Base-by-base conservation (phyloP, 108 stramenopile genomes). In the Phaeodactylum tricornutum region DNA sequence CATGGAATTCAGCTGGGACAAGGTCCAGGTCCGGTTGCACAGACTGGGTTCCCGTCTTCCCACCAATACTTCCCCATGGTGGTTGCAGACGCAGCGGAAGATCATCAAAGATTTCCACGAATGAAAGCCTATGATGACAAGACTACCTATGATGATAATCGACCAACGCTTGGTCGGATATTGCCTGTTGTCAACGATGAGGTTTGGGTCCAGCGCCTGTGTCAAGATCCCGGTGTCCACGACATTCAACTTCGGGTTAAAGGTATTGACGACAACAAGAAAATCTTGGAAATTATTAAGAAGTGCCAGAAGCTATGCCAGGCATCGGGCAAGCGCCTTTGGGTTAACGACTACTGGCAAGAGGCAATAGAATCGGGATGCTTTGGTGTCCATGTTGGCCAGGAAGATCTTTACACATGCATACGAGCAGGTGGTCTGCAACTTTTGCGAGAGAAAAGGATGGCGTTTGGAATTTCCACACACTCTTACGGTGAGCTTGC, bases 301-400 rank as follows among this genome's bases (percentile, higher is more conserved):
- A 17, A 47, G 19, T 74, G 73, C 23, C 75, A 80, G 57, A 38
- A 50, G 9, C 29, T 72, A 15, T 91, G 94, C 62, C 36, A 61
- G 38, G 50, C 61, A 2, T 60, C 44, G 21, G 70, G 67, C 4
- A 34, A 34, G 12, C 72, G 89, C 20, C 66, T 95, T 21, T 95
- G 94, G 94, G 80, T 95, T 25, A 95, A 95, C 61, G 94, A 95
- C 43, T 59, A 74, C 57, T 93, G 92, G 87, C 60, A 72, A 19
- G 78, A 65, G 32, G 94, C 94, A 14, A 39, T 92, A 0, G 53
- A 77, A 49, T 66, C 82, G 15, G 67, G 64, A 33, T 81, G 84
- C 28, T 95, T 87, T 52, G 94, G 94, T 15, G 82, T 90, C 43
- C 94, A 95, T 53, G 55, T 95, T 2, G 94, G 94, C 9, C 94